phyloP scores from a whole-genome alignment of 495 filamentous ascomycete genomes.

The Cercophora newfieldiana region DNA sequence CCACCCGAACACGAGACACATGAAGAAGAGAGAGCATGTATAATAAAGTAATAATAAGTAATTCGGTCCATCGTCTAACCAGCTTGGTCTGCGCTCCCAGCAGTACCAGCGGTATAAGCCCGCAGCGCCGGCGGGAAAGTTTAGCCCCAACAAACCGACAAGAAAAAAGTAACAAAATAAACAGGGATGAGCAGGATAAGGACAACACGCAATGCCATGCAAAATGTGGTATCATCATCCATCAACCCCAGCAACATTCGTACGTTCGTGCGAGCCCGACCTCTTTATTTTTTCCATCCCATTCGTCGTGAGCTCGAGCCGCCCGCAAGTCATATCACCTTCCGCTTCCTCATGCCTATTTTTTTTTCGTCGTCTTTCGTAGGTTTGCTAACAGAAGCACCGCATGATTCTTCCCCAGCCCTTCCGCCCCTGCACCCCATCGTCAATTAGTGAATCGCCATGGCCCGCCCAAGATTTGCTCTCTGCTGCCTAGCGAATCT shows the following conservation, averaged over 20 bases:
- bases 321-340: neutral
- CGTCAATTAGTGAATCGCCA: neutral
- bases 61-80: neutral
- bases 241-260: constrained; percentile 8
- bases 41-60: neutral
- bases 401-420: neutral
- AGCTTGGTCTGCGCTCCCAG: neutral
- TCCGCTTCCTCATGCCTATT: neutral
- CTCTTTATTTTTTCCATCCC: neutral
- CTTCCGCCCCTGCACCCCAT: neutral
- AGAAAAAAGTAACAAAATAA: neutral
- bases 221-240: constrained; percentile 30
- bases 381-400: neutral
- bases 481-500: constrained; percentile 5
- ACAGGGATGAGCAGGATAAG: constrained; percentile 1
- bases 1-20: neutral
- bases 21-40: neutral
- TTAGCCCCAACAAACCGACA: neutral
- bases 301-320: neutral
- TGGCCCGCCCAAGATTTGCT: neutral
- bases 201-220: constrained; percentile 22
- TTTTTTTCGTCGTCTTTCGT: neutral
- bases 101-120: neutral
- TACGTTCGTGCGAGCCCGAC: neutral
- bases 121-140: neutral